Base-by-base conservation (phyloP, 768 basidiomycete species). In the Pleurotus djamor region DNA sequence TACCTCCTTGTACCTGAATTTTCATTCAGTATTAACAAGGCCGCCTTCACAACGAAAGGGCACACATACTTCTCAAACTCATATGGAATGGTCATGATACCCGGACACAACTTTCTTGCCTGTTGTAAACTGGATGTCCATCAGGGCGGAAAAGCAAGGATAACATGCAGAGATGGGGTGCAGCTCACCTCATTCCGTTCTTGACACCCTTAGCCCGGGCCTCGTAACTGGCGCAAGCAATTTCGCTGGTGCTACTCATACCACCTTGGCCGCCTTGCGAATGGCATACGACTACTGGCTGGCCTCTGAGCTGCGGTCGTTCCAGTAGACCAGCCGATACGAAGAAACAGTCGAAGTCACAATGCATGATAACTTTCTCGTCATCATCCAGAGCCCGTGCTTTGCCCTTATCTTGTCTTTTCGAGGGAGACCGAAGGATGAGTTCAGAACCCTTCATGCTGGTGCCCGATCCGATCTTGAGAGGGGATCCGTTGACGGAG, bases 261-360 rank as follows among this genome's bases (percentile, higher is more conserved):
- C 89, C 89, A 3, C 88, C 91, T 63, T 87, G 86, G 2, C 69
- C 74, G 0, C 88, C 88, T 66, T 94, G 92, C 6, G 95, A 94
- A 72, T 99, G 97, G 67, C 97, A 99, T 0, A 99, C 97, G 0
- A 96, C 95, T 7, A 90, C 87, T 0, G 97, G 93, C 69, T 91
- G 93, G 1, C 95, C 94, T 56, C 84, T 84, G 48, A 97, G 72
- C 60, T 96, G 83, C 0, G 94, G 92, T 1, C 94, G 79, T 59
- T 80, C 85, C 2, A 92, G 78, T 52, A 96, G 73, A 0, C 94
- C 93, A n/a, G 89, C 96, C 1, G 92, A 88, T 9, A 98, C 96
- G 68, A 99, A 99, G 79, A 98, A 98, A 63, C 89, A 94, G 67
- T 99, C 97, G 63, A 98, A 98, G 70, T 95, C 93, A 64, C 91